Evolutionary conservation across 2,329 filamentous ascomycete species (phyloP).

Genomic region (Ophiostoma sp.): DNA sequence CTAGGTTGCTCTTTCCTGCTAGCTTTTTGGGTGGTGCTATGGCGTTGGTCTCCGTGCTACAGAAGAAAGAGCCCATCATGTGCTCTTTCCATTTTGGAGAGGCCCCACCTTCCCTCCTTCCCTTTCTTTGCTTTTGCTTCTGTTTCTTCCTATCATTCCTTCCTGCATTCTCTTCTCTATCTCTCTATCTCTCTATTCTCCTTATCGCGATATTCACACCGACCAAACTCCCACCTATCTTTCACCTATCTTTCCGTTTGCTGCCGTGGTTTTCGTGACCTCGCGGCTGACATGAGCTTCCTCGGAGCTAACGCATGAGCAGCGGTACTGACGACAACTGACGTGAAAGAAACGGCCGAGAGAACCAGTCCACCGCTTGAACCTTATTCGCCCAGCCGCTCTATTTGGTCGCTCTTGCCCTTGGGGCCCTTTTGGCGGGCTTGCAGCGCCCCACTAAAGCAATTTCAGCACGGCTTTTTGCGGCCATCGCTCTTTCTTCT

Average conservation of each 20-base stretch:
- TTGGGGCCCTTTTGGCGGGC: neutral
- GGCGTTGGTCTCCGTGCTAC: neutral
- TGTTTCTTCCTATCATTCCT: slow-evolving; percentile 21
- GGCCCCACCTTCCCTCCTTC: neutral
- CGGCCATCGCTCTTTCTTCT: slow-evolving; percentile 32
- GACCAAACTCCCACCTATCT: neutral
- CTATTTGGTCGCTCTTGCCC: no score
- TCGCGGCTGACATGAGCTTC: neutral
- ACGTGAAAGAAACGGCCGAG: neutral
- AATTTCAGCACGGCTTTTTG: slow-evolving; percentile 20
- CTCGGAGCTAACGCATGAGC: neutral
- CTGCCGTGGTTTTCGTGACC: neutral
- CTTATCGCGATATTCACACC: neutral
- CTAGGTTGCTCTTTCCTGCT: neutral
- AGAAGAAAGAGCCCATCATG: slow-evolving; percentile 7
- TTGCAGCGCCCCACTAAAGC: slow-evolving; percentile 13
- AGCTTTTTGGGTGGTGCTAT: neutral
- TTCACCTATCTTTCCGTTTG: neutral
- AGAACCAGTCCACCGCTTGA: neutral
- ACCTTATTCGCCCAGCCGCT: slow-evolving; percentile 15
- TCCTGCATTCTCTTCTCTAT: slow-evolving; percentile 16
- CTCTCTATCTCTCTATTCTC: neutral
- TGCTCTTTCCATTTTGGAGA: slow-evolving; percentile 6
- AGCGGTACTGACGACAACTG: neutral
- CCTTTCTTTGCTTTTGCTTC: neutral